Conservation (phyloP, 164 flowering plant genomes). For the Tinospora cordifolia region DNA sequence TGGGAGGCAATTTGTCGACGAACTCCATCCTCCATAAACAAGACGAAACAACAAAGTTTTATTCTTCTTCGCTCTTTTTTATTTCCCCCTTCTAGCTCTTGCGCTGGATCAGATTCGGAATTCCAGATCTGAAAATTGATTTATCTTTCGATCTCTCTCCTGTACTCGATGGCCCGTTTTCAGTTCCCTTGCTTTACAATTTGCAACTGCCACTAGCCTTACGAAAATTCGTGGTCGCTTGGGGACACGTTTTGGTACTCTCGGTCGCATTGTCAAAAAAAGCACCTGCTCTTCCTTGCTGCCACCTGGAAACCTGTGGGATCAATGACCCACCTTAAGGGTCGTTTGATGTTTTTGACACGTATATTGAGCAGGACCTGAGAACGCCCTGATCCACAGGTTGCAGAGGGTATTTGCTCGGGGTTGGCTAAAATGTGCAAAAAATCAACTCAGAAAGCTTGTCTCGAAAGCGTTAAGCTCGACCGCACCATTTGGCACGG, state of each 20-base stretch:
- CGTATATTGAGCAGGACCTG: no score
- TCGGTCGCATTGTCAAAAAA: neutral
- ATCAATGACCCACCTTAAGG: no score
- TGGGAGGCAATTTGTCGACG: constrained; percentile 50
- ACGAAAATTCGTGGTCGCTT: constrained; percentile 1
- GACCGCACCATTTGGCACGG: neutral
- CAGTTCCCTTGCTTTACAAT: constrained; percentile 15
- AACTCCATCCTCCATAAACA: constrained; percentile 32
- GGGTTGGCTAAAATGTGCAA: no score
- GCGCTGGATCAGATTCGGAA: neutral
- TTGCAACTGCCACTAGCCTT: constrained; percentile 28
- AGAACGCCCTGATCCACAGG: no score
- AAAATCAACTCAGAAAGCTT: no score
- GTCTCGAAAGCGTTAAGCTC: neutral
- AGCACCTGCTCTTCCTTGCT: neutral
- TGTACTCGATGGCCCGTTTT: neutral
- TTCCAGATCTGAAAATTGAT: constrained; percentile 21
- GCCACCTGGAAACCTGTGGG: neutral
- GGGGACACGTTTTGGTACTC: neutral
- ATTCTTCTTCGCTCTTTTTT: no score
- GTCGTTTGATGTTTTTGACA: no score
- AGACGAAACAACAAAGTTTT: neutral
- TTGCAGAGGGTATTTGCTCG: no score
- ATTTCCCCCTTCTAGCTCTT: neutral
- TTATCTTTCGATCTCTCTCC: neutral